A percentile compares a stretch with the other conserved stretches of the same genome.
Conservation (phyloP, 2,329 filamentous ascomycete genomes). For the Neonectria hederae region DNA sequence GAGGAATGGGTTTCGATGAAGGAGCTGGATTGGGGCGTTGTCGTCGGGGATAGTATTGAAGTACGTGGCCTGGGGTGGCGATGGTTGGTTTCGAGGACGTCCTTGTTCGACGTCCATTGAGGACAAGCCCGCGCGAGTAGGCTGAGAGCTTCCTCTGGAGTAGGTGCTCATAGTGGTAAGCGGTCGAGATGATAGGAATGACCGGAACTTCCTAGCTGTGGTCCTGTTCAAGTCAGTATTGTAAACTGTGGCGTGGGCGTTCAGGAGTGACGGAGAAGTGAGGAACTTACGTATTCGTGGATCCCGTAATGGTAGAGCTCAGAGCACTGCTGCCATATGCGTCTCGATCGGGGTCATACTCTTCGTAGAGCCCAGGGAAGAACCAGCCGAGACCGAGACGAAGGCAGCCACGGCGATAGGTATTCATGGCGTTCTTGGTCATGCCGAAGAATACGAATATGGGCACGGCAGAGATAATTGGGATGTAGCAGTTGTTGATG, state of each 20-base stretch:
- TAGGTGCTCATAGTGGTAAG: conserved; percentile 30
- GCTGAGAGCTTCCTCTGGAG: conserved; percentile 21
- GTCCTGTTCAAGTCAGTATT: conserved; percentile 26
- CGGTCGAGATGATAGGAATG: conserved; percentile 34
- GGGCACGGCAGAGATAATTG: conserved; percentile 56
- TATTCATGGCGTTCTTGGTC: conserved; percentile 62
- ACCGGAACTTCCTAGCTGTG: conserved; percentile 31
- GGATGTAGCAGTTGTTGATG: conserved; percentile 60
- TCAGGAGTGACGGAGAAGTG: no score
- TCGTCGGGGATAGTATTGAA: not conserved
- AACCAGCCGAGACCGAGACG: conserved; percentile 53
- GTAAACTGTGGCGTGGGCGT: not conserved
- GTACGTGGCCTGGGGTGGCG: conserved; percentile 6
- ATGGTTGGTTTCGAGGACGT: not conserved
- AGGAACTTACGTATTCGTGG: conserved; percentile 35
- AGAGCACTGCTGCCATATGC: conserved; percentile 31
- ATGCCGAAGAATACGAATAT: conserved; percentile 66
- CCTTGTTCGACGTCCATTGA: conserved; percentile 26
- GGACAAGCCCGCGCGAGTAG: conserved; percentile 9
- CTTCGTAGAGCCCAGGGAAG: conserved; percentile 53
- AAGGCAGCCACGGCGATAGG: conserved; percentile 55
- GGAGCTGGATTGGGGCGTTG: conserved; percentile 23
- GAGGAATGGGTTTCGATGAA: conserved; percentile 45
- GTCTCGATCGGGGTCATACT: conserved; percentile 50
- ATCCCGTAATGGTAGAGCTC: conserved; percentile 36